Conservation (phyloP, 202 grass and related monocot species). For the Cymbopogon flexuosus region DNA sequence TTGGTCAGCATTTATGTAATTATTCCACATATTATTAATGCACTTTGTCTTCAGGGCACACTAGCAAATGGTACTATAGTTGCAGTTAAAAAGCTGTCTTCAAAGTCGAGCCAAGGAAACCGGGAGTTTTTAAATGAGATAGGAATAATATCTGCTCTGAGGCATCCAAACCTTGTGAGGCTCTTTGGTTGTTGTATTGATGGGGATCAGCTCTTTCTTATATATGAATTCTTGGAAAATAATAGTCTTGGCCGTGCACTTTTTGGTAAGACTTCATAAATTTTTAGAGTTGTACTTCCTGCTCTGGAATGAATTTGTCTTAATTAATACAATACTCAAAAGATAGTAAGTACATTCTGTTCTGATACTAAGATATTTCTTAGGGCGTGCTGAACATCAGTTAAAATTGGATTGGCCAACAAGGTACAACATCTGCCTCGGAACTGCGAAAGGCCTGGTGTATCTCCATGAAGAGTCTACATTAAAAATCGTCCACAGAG, state of each 20-base stretch:
- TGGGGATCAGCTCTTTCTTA: constrained; percentile 61
- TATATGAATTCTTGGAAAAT: constrained; percentile 91
- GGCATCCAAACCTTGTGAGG: constrained; percentile 84
- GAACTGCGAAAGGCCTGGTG: constrained; percentile 56
- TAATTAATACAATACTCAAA: not conserved
- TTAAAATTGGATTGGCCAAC: constrained; percentile 64
- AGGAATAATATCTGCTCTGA: constrained; percentile 84
- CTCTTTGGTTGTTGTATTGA: constrained; percentile 84
- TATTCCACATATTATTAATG: not conserved
- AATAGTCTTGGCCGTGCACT: constrained; percentile 79
- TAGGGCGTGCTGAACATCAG: constrained; percentile 50
- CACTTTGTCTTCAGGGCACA: constrained; percentile 46
- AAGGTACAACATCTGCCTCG: constrained; percentile 67
- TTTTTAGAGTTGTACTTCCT: not conserved
- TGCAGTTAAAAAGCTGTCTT: constrained; percentile 80
- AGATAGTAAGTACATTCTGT: not conserved
- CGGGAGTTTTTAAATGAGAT: constrained; percentile 89
- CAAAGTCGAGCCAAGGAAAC: constrained; percentile 85
- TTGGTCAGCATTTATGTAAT: not conserved
- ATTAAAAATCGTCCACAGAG: constrained; percentile 75
- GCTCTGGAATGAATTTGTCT: not conserved
- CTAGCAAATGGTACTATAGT: constrained; percentile 60
- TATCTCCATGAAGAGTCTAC: constrained; percentile 80
- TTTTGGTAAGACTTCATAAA: constrained; percentile 54
- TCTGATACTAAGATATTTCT: constrained; percentile 30